Evolutionary conservation across 2,329 filamentous ascomycete genomes (phyloP), one percentile per base, ranked within the genome.

Genomic region (Domatiomyces globalis): DNA sequence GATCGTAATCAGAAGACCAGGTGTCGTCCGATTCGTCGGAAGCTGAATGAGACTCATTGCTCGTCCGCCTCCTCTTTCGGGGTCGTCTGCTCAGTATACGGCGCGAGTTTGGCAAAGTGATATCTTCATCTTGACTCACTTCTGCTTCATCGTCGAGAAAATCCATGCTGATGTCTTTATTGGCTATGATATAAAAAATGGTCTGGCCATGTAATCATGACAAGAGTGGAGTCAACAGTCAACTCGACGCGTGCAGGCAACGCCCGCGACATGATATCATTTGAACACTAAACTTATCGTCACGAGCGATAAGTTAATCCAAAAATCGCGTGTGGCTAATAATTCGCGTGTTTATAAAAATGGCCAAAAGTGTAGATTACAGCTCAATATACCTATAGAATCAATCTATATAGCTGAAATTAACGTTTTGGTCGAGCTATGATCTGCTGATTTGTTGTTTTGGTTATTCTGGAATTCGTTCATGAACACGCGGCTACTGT

Each of bases 21-120:
- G 43, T 17, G n/a, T 43, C 43, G 6, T 20, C 25, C 5, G 22
- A 25, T 25, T 25, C 22, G 6, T 25, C 6, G 22, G 22, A 25
- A 25, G 22, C 22, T 25, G 45, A 33, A 27, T 51, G 49, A 33
- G 47, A 46, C 5, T n/a, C 15, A 27, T 42, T 29, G 20, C 48
- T 46, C 15, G 46, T 51, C 4, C 58, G 56, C 1, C 54, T 56
- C 19, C 57, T 52, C 50, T 59, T 61, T 18, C 54, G 52, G 29
- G 58, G 50, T 49, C 57, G 53, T 43, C 50, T 48, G 43, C 33
- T 51, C 20, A 53, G 49, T n/a, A 58, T 51, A 12, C 43, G 48
- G 48, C 59, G 58, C 4, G 57, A 59, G 43, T 53, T 58, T 20
- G 56, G 57, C 3, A 58, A 54, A n/a, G 54, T 27, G 7, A 51